Base-by-base conservation (phyloP, 495 filamentous ascomycete genomes). In the Talaromyces proteolyticus region DNA sequence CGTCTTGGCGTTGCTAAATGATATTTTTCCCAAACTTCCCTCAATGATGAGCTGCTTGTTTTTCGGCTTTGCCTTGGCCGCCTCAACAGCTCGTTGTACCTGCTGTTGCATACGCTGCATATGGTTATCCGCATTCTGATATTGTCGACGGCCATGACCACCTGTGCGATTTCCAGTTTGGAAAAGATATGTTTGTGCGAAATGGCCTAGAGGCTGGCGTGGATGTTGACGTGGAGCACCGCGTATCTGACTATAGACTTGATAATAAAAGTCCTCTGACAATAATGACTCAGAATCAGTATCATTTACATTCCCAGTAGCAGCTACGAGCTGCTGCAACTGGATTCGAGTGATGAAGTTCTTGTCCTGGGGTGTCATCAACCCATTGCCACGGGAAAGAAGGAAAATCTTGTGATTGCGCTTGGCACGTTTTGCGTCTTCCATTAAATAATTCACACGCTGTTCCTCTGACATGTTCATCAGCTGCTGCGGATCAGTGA, bases 301-400 rank as follows among this genome's bases (percentile, higher is more conserved):
- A 53, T 93, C 89, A 49, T 82, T 87, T 6, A 89, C 77, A 60
- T 89, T 90, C 10, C 91, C 91, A 40, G 91, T 92, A 25, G 90
- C 89, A 4, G 91, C 82, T 40, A 99, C 88, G 21, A 99, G 79
- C 58, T 97, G 94, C 63, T 97, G 94, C 36, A 99, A 76, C 61
- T 99, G 93, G 46, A 99, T 97, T 12, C 94, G 82, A 8, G 94
- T 96, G 51, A 99, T 93, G 63, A 96, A 99, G 60, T 96, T 99
- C 76, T 99, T 99, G 67, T 99, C 93, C 61, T 95, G 90, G 2
- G 94, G 94, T 17, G 94, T 97, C 93, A 99, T 99, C 49, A 99
- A 64, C 21, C 93, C 94, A 60, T 99, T 97, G 58, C 94, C 91
- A 57, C 85, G 88, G 6, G 94, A 95, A 20, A 99, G 72, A 20